Conservation (phyloP, 2,329 filamentous ascomycete genomes). For the Penicillium paneum region DNA sequence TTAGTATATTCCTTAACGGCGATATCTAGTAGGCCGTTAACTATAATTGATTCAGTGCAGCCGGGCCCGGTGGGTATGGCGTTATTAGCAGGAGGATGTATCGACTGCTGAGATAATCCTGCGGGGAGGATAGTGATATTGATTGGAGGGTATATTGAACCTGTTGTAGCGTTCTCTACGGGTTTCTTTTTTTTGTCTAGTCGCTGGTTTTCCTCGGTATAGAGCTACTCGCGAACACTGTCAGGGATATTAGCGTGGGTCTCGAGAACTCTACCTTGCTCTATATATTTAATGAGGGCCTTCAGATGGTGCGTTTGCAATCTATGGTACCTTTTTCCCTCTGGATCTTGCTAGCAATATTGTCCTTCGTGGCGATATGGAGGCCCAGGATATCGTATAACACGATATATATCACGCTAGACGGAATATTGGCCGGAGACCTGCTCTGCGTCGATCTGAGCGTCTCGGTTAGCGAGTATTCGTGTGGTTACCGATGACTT, state of each 20-base stretch:
- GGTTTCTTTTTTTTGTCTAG: too few species aligned
- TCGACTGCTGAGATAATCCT: too few species aligned
- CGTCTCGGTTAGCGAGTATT: constrained; percentile 27
- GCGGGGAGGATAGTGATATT: too few species aligned
- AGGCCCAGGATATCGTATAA: constrained; percentile 31
- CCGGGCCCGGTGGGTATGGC: not conserved
- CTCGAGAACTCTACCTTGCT: constrained; percentile 10
- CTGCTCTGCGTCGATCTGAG: constrained; percentile 21
- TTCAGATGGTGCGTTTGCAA: constrained; percentile 28
- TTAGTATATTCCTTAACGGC: constrained; percentile 25
- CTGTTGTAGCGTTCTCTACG: too few species aligned
- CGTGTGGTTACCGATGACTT: constrained; percentile 16
- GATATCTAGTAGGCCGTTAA: constrained; percentile 19
- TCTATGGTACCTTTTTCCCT: constrained; percentile 34
- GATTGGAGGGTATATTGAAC: too few species aligned
- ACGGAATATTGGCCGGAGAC: constrained; percentile 23
- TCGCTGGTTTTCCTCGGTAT: too few species aligned
- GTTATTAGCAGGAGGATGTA: too few species aligned
- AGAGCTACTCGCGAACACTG: too few species aligned
- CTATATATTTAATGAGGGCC: constrained; percentile 27
- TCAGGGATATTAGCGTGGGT: not conserved
- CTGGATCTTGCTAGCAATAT: constrained; percentile 35
- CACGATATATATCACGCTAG: constrained; percentile 32
- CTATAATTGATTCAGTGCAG: not conserved
- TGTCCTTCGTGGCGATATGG: constrained; percentile 25